Percentiles rank a stretch among this genome's conserved stretches.
phyloP scores from a whole-genome alignment of 495 filamentous ascomycete species.

The Xanthoparmelia taractica region DNA sequence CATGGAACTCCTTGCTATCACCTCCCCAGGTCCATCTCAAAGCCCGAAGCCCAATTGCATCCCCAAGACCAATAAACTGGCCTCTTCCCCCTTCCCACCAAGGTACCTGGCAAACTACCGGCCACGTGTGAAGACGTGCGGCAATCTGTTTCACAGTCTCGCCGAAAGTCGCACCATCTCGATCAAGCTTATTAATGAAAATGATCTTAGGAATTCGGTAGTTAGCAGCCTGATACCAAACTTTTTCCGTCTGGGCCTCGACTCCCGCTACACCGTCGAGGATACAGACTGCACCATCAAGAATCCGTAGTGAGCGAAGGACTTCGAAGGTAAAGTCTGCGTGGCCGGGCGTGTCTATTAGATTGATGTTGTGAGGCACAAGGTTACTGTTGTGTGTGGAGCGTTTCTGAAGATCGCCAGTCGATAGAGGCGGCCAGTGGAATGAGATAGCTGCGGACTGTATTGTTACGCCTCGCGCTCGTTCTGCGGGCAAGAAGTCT shows the following conservation, averaged over 20 bases:
- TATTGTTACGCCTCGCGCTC: constrained; percentile 91
- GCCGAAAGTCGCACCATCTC: constrained; percentile 85
- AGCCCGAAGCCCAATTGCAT: constrained; percentile 58
- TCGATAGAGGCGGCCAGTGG: constrained; percentile 60
- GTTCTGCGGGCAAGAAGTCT: constrained; percentile 92
- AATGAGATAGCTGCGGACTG: constrained; percentile 97
- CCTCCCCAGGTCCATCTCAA: constrained; percentile 50
- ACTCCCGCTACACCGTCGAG: constrained; percentile 95
- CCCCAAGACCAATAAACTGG: constrained; percentile 70
- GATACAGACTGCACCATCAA: constrained; percentile 94
- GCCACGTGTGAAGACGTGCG: constrained; percentile 69
- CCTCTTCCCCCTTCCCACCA: constrained; percentile 76
- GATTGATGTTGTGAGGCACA: constrained; percentile 63
- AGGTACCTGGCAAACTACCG: constrained; percentile 88
- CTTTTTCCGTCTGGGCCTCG: constrained; percentile 95
- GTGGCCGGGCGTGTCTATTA: constrained; percentile 97
- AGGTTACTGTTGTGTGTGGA: constrained; percentile 36
- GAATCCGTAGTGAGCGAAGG: constrained; percentile 79
- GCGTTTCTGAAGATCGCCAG: constrained; percentile 26
- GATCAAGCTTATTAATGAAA: constrained; percentile 94
- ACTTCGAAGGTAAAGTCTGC: constrained; percentile 99
- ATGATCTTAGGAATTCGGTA: constrained; percentile 81
- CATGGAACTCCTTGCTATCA: constrained; percentile 58
- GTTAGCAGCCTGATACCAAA: constrained; percentile 82
- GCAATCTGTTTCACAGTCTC: constrained; percentile 80